Evolutionary conservation across 2,329 filamentous ascomycete genomes (phyloP), one percentile per base, ranked within the genome.

Genomic region (Apiospora koreana): DNA sequence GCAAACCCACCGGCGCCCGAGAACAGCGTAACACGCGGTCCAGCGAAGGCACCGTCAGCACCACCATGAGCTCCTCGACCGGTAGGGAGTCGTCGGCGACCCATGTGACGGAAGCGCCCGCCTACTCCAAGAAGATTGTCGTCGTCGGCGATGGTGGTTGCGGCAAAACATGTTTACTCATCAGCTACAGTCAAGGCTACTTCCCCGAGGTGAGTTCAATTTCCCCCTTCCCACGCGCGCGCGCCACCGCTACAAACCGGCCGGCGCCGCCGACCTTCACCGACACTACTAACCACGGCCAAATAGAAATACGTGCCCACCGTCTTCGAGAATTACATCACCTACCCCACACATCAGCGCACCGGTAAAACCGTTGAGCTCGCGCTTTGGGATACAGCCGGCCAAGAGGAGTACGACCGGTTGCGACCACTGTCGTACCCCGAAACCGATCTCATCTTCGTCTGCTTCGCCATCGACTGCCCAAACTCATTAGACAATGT

Each of bases 281-380:
- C 43, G 62, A 42, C 28, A 48, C 41, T 65, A 42, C 65, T 67
- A 46, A 72, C 65, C 42, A 62, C 28, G 10, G 12, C 12, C 4
- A n/a, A 16, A 7, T 78, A 99, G 96, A 98, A 98, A 98, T 99
- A 99, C 78, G 96, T 99, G 50, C 96, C 96, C 4, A 99, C 96
- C 2, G 96, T 99, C 68, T 99, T 99, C 81, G 96, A 99, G 80
- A 99, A 99, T 86, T 99, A 99, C 89, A 98, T 99, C 84, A 98
- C 96, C 69, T 95, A 97, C 82, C 97, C 95, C 70, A 93, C 91
- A 71, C 96, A 99, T 83, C 90, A 91, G 74, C 89, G 91, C 62
- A 93, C 92, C 16, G 95, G 95, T 79, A 98, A 98, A 87, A 95
- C 92, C 70, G 94, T 99, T 75, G 96, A 99, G 85, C 89, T 99